These are phyloP conservation scores for Suhomyces maxii DNA, from an alignment of 1,139 yeast species.

Conservation along the genomic window DNA sequence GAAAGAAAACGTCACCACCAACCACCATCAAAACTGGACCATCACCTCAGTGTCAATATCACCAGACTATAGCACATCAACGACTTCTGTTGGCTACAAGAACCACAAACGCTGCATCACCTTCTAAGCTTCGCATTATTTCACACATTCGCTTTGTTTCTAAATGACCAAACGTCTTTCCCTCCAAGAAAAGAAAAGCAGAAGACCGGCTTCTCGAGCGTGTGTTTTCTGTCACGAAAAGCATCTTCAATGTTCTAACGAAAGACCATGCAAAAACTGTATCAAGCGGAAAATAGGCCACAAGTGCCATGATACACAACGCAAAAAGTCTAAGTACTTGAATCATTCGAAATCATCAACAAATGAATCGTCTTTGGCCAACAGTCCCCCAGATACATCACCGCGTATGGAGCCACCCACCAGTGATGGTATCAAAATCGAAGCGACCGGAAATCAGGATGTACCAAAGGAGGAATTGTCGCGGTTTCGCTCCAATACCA, in stretches of 20 bases:
- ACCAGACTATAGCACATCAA: too few species aligned
- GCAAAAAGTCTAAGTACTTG: constrained; percentile 55
- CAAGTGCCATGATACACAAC: constrained; percentile 57
- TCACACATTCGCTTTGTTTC: not conserved
- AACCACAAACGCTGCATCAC: too few species aligned
- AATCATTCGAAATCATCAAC: constrained; percentile 4
- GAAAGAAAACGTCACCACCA: too few species aligned
- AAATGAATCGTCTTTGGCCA: constrained; percentile 3
- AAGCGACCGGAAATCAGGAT: not conserved
- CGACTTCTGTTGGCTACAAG: too few species aligned
- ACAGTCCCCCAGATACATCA: constrained; percentile 1
- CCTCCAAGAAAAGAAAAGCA: constrained; percentile 47
- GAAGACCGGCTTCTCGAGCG: constrained; percentile 67
- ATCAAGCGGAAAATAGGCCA: constrained; percentile 56
- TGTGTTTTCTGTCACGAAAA: constrained; percentile 71
- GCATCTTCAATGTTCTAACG: constrained; percentile 63
- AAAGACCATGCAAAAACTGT: constrained; percentile 71
- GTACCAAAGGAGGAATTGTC: constrained; percentile 1
- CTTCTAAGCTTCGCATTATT: too few species aligned
- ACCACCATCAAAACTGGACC: too few species aligned
- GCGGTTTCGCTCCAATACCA: constrained; percentile 14
- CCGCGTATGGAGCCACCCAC: not conserved
- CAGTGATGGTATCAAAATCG: not conserved
- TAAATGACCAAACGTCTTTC: constrained; percentile 63
- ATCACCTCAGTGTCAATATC: too few species aligned